Evolutionary conservation across 345 rosid species (phyloP).

Genomic region (Eucalyptus shirleyi): DNA sequence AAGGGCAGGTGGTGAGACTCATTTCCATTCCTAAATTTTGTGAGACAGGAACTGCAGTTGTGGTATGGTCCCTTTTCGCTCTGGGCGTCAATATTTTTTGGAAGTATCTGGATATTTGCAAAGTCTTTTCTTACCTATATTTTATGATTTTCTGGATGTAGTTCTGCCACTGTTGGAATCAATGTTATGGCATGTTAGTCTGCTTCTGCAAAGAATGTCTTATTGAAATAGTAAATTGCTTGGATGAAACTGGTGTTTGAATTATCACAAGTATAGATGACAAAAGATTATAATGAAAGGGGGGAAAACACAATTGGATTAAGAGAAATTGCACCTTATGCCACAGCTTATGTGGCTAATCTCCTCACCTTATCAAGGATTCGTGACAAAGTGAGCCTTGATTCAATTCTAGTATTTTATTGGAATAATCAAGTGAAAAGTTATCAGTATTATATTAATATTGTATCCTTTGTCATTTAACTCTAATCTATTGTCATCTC

Average conservation of each 20-base stretch:
- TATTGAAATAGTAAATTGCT: not conserved
- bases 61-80: slow-evolving; percentile 33
- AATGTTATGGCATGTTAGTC: not conserved
- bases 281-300: not conserved
- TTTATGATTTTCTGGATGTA: not conserved
- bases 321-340: not conserved
- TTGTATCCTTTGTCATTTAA: not conserved
- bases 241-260: not conserved
- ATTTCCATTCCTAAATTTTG: slow-evolving; percentile 71
- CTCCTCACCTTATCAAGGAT: not conserved
- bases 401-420: not conserved
- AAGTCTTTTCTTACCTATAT: not conserved
- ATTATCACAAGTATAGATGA: not conserved
- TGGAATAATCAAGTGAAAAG: not conserved
- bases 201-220: not conserved
- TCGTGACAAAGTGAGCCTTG: not conserved
- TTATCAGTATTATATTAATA: not conserved
- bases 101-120: not conserved
- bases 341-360: not conserved
- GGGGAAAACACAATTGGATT: not conserved
- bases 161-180: not conserved
- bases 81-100: not conserved
- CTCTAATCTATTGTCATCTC: not conserved
- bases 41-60: slow-evolving; percentile 67
- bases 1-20: slow-evolving; percentile 67